phyloP scores from a whole-genome alignment of 768 basidiomycete genomes.

The Pilatotrama ljubarskyi region DNA sequence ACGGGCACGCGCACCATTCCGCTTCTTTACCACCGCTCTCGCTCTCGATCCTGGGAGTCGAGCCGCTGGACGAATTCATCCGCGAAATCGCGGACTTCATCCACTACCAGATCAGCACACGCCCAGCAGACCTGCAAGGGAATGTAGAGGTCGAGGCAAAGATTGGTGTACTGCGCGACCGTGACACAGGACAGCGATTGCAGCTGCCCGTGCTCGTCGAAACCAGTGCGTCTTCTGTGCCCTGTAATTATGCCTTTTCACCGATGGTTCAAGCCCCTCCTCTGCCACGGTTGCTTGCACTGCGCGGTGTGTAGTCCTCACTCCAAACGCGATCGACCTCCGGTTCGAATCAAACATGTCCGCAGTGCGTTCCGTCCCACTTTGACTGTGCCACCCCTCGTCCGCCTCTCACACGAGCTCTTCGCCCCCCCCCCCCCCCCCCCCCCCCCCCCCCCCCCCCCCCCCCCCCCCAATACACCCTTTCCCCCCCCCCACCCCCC shows the following conservation, averaged over 20 bases:
- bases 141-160: constrained; percentile 90
- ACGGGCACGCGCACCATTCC: background rate
- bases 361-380: constrained; percentile 45
- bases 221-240: constrained; percentile 60
- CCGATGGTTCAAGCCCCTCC: background rate
- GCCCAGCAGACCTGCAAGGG: constrained; percentile 49
- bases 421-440: background rate
- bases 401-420: background rate
- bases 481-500: too few relatives aligned
- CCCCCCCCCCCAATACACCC: too few relatives aligned
- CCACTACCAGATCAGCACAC: constrained; percentile 63
- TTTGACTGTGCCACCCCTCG: background rate
- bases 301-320: constrained; percentile 53
- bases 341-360: constrained; percentile 96
- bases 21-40: constrained; percentile 60
- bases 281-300: background rate
- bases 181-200: constrained; percentile 54
- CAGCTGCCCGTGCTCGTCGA: constrained; percentile 76
- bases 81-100: constrained; percentile 89
- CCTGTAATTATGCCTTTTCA: background rate
- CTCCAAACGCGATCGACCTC: constrained; percentile 57
- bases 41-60: constrained; percentile 81
- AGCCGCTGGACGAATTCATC: constrained; percentile 92
- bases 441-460: too few relatives aligned
- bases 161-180: constrained; percentile 73